A percentile compares a stretch with the other conserved stretches of the same genome.
Evolutionary conservation across 2,329 filamentous ascomycete species (phyloP).

Genomic region (Hymenotorrendiella dingleyae): DNA sequence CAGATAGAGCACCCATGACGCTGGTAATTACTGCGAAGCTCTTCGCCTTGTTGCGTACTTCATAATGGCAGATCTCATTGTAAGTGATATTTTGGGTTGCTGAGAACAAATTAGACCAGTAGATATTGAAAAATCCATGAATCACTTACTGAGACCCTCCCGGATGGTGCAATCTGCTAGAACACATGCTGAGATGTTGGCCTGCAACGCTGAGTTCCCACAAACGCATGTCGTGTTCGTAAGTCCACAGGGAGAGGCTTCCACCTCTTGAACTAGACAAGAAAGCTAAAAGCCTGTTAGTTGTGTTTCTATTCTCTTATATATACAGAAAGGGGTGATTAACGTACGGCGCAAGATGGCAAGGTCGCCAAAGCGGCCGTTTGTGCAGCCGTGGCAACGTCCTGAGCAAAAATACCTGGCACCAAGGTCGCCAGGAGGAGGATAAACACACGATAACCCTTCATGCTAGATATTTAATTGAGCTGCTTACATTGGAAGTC

Average conservation of each 20-base stretch:
- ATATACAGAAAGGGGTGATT: background rate
- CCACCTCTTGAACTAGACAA: slow-evolving; percentile 13
- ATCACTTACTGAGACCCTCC: slow-evolving; percentile 31
- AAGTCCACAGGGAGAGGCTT: slow-evolving; percentile 31
- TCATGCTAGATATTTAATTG: too few species aligned
- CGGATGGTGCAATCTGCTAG: slow-evolving; percentile 32
- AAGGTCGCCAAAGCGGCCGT: background rate
- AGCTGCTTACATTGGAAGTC: too few species aligned
- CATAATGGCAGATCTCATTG: slow-evolving; percentile 34
- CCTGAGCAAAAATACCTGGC: background rate
- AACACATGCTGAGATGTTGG: slow-evolving; percentile 32
- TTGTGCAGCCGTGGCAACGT: background rate
- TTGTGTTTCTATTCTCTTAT: background rate
- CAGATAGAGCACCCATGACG: slow-evolving; percentile 21
- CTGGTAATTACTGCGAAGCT: background rate
- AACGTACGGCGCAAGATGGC: slow-evolving; percentile 3
- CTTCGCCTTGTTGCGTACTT: slow-evolving; percentile 1
- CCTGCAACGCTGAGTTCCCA: slow-evolving; percentile 30
- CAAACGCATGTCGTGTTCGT: slow-evolving; percentile 37
- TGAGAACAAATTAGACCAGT: background rate
- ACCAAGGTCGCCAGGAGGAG: slow-evolving; percentile 1
- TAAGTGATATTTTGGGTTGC: slow-evolving; percentile 34
- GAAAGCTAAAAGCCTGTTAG: slow-evolving; percentile 8
- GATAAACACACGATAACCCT: background rate
- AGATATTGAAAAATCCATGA: too few species aligned